A percentile compares a stretch with the other conserved stretches of the same genome.
Evolutionary conservation across 371 early-diverging fungal genomes (phyloP).

Genomic region (Syncephalastrum monosporum): DNA sequence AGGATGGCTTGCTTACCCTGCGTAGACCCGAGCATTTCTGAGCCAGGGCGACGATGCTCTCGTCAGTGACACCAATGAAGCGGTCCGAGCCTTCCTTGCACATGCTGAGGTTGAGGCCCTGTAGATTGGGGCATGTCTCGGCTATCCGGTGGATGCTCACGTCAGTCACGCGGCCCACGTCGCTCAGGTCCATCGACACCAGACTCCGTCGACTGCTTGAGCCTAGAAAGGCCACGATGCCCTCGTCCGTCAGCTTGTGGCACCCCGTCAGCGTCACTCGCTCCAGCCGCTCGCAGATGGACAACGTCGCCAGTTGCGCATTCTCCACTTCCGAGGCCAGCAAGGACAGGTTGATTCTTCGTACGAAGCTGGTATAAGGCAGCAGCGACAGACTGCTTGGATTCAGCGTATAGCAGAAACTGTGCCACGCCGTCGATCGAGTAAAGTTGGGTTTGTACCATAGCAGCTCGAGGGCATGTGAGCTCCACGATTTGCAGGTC

Average conservation of each 20-base stretch:
- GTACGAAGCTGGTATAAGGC: constrained; percentile 53
- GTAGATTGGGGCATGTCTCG: constrained; percentile 33
- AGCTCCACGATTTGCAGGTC: constrained; percentile 48
- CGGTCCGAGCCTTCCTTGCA: constrained; percentile 28
- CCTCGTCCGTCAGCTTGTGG: constrained; percentile 41
- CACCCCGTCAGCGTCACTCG: constrained; percentile 60
- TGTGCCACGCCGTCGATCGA: constrained; percentile 25
- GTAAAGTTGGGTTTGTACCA: constrained; percentile 53
- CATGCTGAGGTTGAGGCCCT: constrained; percentile 47
- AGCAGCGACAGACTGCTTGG: constrained; percentile 24
- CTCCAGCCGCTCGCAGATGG: constrained; percentile 55
- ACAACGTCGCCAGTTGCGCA: constrained; percentile 32
- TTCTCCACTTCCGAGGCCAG: constrained; percentile 50
- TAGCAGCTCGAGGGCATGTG: constrained; percentile 44
- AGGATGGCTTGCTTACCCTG: constrained; percentile 29
- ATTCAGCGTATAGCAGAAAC: constrained; percentile 23
- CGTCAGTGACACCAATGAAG: constrained; percentile 34
- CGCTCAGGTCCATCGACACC: constrained; percentile 46
- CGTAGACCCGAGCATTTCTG: constrained; percentile 33
- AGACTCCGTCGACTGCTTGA: constrained; percentile 22
- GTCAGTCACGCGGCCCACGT: constrained; percentile 37
- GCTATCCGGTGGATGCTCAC: constrained; percentile 34
- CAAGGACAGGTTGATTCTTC: constrained; percentile 60
- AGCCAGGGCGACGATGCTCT: constrained; percentile 38
- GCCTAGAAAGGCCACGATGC: constrained; percentile 40